phyloP scores from a whole-genome alignment of 1,139 yeast genomes.

The Schwanniomyces etchellsii region DNA sequence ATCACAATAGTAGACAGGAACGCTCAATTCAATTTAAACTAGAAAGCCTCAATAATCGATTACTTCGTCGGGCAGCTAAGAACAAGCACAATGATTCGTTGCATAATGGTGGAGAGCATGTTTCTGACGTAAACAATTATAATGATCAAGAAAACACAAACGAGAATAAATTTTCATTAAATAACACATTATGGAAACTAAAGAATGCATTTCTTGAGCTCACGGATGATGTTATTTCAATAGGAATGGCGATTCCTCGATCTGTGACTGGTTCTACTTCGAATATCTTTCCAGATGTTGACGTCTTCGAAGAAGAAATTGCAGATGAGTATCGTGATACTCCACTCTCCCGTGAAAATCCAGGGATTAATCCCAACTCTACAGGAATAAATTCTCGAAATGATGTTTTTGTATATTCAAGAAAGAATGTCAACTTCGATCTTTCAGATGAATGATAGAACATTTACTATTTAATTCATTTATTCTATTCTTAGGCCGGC shows the following conservation, averaged over 20 bases:
- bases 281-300: neutral
- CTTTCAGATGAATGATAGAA: neutral
- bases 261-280: slow-evolving; percentile 38
- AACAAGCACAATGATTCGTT: too few relatives aligned
- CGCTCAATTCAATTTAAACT: too few relatives aligned
- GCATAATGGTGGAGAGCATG: too few relatives aligned
- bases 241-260: slow-evolving; percentile 55
- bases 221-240: slow-evolving; percentile 55
- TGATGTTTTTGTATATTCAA: slow-evolving; percentile 52
- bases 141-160: too few relatives aligned
- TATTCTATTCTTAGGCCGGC: too few relatives aligned
- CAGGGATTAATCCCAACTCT: neutral
- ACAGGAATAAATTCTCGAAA: slow-evolving; percentile 13
- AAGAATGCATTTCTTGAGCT: slow-evolving; percentile 35
- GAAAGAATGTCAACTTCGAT: slow-evolving; percentile 48
- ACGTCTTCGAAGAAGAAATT: neutral
- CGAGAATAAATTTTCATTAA: neutral
- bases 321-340: neutral
- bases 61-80: too few relatives aligned
- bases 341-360: neutral
- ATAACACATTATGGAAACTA: slow-evolving; percentile 19
- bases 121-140: too few relatives aligned
- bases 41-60: too few relatives aligned
- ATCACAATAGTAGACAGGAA: too few relatives aligned
- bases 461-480: too few relatives aligned